phyloP scores from a whole-genome alignment of 2,329 filamentous ascomycete genomes.

The Metarhizium guizhouense region DNA sequence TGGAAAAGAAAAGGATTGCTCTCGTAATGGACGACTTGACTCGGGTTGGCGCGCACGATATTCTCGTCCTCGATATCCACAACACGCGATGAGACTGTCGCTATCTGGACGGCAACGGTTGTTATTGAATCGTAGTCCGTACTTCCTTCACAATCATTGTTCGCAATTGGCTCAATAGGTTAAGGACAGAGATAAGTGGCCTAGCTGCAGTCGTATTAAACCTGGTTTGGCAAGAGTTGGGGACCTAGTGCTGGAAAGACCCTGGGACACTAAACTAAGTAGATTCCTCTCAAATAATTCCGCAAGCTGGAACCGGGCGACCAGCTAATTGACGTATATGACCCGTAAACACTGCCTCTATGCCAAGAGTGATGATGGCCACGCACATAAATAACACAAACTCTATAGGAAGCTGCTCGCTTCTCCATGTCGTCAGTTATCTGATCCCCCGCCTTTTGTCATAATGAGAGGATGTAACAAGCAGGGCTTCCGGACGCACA shows the following conservation, averaged over 20 bases:
- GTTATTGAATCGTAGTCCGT: background rate
- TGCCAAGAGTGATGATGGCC: background rate
- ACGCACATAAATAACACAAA: background rate
- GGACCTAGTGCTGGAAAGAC: background rate
- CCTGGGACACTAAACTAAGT: background rate
- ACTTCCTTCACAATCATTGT: background rate
- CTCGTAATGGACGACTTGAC: constrained; percentile 78
- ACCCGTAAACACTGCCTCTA: background rate
- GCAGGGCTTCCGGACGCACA: background rate
- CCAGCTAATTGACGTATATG: background rate
- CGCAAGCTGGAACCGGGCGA: background rate
- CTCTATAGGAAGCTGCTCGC: too few species aligned
- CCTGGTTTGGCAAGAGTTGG: background rate
- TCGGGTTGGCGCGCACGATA: constrained; percentile 70
- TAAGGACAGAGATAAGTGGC: background rate
- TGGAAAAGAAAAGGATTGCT: constrained; percentile 78
- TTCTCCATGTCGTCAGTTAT: too few species aligned
- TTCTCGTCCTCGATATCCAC: constrained; percentile 76
- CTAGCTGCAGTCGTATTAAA: background rate
- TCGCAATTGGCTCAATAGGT: background rate
- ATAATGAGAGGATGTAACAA: too few species aligned
- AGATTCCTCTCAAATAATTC: background rate
- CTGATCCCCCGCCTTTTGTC: too few species aligned
- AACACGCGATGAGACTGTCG: constrained; percentile 50
- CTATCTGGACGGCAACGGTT: background rate